Evolutionary conservation across 306 rosid genomes (phyloP).

Genomic region (Medicago ruthenica): DNA sequence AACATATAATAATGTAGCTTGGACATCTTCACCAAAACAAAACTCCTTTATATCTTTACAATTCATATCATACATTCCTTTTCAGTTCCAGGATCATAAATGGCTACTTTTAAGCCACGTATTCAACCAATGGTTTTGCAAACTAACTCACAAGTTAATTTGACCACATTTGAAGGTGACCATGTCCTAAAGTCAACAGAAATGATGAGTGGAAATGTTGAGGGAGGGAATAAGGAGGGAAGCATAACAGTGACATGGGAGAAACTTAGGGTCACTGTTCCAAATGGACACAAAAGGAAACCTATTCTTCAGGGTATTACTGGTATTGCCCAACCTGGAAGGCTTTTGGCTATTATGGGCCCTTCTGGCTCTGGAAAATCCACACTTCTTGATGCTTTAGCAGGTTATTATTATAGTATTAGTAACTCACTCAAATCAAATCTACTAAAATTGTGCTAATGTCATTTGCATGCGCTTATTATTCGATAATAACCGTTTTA

Average conservation of each 20-base stretch:
- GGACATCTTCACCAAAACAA: conserved; percentile 2
- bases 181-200: conserved; percentile 15
- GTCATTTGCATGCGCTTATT: neutral
- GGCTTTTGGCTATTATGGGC: conserved; percentile 72
- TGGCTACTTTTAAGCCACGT: neutral
- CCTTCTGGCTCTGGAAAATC: conserved; percentile 90
- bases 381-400: conserved; percentile 75
- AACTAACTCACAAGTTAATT: no score
- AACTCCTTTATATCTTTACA: neutral
- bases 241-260: conserved; percentile 61
- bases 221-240: conserved; percentile 5
- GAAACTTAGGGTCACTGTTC: conserved; percentile 57
- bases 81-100: neutral
- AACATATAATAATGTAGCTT: neutral
- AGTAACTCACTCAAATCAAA: neutral
- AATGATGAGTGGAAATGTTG: conserved; percentile 5
- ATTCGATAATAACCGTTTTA: neutral
- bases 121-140: neutral
- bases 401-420: conserved; percentile 48
- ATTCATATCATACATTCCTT: neutral
- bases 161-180: conserved; percentile 19
- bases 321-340: conserved; percentile 66
- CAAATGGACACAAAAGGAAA: conserved; percentile 46
- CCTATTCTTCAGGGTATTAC: conserved; percentile 59
- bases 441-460: no score